Conservation (phyloP, 805 yeast species). For the Diddensiella caesifluorescens region DNA sequence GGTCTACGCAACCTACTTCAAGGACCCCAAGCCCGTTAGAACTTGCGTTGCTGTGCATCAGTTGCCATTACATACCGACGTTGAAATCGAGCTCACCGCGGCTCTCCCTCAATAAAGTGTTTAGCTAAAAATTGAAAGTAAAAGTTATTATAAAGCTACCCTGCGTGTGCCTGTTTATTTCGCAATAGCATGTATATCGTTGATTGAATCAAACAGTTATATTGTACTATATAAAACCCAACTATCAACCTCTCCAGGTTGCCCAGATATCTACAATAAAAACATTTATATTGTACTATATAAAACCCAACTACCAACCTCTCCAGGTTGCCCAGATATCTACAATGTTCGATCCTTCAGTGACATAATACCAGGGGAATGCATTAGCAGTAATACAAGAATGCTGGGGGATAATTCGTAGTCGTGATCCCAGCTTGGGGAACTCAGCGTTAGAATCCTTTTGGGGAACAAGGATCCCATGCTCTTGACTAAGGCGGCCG, state of each 20-base stretch:
- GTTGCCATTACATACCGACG: conserved; percentile 79
- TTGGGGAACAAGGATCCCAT: conserved; percentile 59
- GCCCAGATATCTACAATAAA: conserved; percentile 38
- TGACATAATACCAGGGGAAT: conserved; percentile 50
- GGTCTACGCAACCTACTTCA: conserved; percentile 55
- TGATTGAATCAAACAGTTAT: neutral
- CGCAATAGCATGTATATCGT: no score
- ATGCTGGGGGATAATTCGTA: conserved; percentile 62
- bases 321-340: conserved; percentile 65
- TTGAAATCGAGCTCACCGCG: conserved; percentile 92
- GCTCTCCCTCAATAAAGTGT: conserved; percentile 13
- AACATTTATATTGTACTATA: neutral
- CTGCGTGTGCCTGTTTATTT: no score
- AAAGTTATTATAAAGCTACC: no score
- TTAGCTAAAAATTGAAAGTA: no score
- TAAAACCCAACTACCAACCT: conserved; percentile 36
- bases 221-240: neutral
- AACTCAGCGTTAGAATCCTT: conserved; percentile 25
- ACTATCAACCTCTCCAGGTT: conserved; percentile 50
- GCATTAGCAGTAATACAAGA: conserved; percentile 65
- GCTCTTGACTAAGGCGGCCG: conserved; percentile 71
- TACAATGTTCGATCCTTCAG: conserved; percentile 44
- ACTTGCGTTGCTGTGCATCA: conserved; percentile 93
- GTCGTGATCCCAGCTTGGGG: conserved; percentile 42
- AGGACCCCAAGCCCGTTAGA: conserved; percentile 68